These are phyloP conservation scores for Miscanthus lutarioriparius DNA, from an alignment of 176 grass and related monocot species.

Conservation along the genomic window DNA sequence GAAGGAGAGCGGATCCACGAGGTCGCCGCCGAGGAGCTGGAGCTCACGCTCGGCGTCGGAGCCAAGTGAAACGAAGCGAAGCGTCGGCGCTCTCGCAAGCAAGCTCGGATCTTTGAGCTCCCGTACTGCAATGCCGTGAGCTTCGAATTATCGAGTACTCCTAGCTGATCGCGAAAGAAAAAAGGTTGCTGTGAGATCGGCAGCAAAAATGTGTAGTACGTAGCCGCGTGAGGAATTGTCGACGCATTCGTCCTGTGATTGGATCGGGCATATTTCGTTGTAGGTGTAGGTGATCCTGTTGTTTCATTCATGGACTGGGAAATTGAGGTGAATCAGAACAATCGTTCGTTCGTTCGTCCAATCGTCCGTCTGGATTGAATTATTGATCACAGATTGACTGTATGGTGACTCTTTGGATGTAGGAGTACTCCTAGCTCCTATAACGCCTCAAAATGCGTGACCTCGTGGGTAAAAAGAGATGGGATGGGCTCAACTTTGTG, in stretches of 20 bases:
- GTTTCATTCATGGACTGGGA: constrained; percentile 31
- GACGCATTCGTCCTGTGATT: background rate
- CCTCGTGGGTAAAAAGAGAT: constrained; percentile 26
- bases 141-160: background rate
- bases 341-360: background rate
- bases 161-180: constrained; percentile 12
- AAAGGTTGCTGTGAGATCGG: constrained; percentile 10
- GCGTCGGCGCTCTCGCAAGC: background rate
- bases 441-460: constrained; percentile 43
- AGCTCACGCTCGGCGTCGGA: constrained; percentile 79
- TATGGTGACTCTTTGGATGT: constrained; percentile 2
- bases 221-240: background rate
- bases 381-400: background rate
- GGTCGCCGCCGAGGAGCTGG: constrained; percentile 82
- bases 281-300: constrained; percentile 31
- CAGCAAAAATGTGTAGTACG: background rate
- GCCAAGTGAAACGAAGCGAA: constrained; percentile 42
- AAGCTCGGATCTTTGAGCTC: constrained; percentile 7
- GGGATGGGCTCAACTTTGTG: constrained; percentile 15
- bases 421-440: too few relatives aligned
- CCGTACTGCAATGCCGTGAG: background rate
- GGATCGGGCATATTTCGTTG: constrained; percentile 21
- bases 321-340: constrained; percentile 14
- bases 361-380: background rate
- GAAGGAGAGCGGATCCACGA: constrained; percentile 96